Base-by-base conservation (phyloP, 1,284 basidiomycete species). In the Boletellus deceptivus region DNA sequence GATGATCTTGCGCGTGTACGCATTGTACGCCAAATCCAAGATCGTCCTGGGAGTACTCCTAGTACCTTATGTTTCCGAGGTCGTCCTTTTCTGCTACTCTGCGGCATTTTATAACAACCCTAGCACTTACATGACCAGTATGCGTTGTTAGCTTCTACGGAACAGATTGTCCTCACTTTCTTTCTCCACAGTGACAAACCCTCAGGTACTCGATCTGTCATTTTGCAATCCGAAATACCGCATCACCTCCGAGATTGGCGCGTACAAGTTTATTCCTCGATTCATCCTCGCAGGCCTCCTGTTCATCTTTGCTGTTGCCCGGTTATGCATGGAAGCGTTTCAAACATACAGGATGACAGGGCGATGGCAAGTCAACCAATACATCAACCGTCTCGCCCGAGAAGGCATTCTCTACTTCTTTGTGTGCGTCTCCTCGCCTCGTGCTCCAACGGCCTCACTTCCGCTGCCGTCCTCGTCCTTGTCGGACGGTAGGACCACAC, bases 1-100 rank as follows among this genome's bases (percentile, higher is more conserved):
- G 29, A 62, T 65, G 60, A 61, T 62, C 38, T 33, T 62, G 9
- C 59, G 63, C 2, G 46, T 63, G 14, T 63, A 65, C 29, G 56
- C 63, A 14, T 51, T 65, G 50, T 65, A 65, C 48, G 25, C 43
- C 29, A 46, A 37, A 48, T 60, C 56, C 22, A 61, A 11, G 56
- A 29, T 46, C 11, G 25, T 63, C 18, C 31, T 62, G 14, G 47
- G 50, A 6, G 18, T 52, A 16, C 59, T 62, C 5, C 50, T 65
- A 13, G 29, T 46, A 27, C n/a, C 54, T 36, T 65, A 52, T 34
- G 29, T 11, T 3, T 13, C 42, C 6, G 53, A 49, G 14, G 24
- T 63, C 6, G 6, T 48, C 29, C 6, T 59, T 11, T 59, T 49
- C 18, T 13, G 18, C 8, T 2, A 43, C 13, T 43, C 56, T 33